Percentiles rank a stretch among this genome's conserved stretches.
These are phyloP conservation scores for Fistulinella prunicolor DNA, from an alignment of 768 basidiomycete genomes.

Conservation along the genomic window DNA sequence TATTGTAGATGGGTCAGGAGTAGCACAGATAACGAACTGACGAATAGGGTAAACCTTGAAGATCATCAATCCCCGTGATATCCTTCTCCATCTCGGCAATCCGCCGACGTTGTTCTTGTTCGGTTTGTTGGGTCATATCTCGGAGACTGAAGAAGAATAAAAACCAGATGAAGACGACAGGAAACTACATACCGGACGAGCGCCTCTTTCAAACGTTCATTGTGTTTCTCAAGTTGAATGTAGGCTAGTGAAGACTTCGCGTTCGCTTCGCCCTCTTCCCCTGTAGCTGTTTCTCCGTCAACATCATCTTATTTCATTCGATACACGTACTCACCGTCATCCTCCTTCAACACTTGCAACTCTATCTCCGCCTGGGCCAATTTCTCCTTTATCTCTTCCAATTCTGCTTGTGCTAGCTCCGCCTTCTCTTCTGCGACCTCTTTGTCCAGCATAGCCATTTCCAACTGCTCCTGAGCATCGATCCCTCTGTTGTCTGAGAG, in stretches of 20 bases:
- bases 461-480: constrained; percentile 86
- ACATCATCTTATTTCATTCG: not conserved
- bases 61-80: constrained; percentile 67
- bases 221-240: constrained; percentile 94
- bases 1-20: constrained; percentile 29
- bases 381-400: constrained; percentile 77
- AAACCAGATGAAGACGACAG: not conserved
- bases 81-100: constrained; percentile 92
- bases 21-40: not conserved
- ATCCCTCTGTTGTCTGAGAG: constrained; percentile 66
- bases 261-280: constrained; percentile 31
- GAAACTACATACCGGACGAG: constrained; percentile 60
- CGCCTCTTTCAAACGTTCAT: constrained; percentile 93
- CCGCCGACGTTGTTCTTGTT: constrained; percentile 75
- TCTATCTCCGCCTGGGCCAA: constrained; percentile 82
- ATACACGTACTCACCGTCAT: constrained; percentile 27
- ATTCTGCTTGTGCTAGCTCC: constrained; percentile 72
- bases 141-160: constrained; percentile 54
- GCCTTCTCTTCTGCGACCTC: constrained; percentile 95
- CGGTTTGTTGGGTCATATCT: constrained; percentile 85
- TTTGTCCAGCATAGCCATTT: constrained; percentile 94
- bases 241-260: constrained; percentile 62
- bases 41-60: constrained; percentile 59
- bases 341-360: constrained; percentile 72
- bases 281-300: constrained; percentile 18